Percentiles rank a stretch among this genome's conserved stretches.
phyloP scores from a whole-genome alignment of 78 protist genomes.

The Mastigamoeba balamuthi region DNA sequence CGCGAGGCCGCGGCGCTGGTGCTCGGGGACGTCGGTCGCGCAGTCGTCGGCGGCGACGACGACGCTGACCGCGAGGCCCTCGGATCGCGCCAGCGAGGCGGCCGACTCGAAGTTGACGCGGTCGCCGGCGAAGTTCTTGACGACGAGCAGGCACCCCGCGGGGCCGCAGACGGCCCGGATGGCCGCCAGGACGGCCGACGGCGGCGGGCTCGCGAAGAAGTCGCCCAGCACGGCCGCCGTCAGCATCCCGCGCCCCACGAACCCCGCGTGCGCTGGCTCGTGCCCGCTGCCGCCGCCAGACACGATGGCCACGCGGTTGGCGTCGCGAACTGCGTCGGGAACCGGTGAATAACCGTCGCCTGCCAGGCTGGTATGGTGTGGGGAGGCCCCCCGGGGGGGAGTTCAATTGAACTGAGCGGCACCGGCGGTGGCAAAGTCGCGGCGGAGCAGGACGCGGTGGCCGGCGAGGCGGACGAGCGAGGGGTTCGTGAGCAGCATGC shows the following conservation, averaged over 20 bases:
- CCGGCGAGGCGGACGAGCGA: neutral
- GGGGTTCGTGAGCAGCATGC: neutral
- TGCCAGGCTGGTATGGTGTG: neutral
- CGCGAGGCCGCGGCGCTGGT: slow-evolving; percentile 48
- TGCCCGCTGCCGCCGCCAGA: slow-evolving; percentile 69
- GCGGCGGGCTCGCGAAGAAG: slow-evolving; percentile 44
- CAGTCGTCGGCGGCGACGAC: slow-evolving; percentile 55
- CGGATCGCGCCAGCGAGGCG: slow-evolving; percentile 10
- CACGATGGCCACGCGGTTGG: slow-evolving; percentile 9
- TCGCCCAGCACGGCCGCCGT: slow-evolving; percentile 55
- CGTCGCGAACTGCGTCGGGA: neutral
- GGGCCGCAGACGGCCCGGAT: slow-evolving; percentile 21
- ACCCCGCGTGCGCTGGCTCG: slow-evolving; percentile 64
- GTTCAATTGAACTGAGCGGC: neutral
- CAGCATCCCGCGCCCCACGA: slow-evolving; percentile 51
- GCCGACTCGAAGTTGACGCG: slow-evolving; percentile 47
- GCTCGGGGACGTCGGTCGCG: neutral
- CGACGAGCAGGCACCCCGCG: slow-evolving; percentile 40
- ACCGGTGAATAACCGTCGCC: neutral
- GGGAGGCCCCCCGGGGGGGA: neutral
- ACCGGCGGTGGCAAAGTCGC: neutral
- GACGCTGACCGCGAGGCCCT: slow-evolving; percentile 17
- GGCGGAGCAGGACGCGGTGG: slow-evolving; percentile 7
- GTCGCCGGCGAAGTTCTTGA: slow-evolving; percentile 68
- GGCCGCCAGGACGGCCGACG: slow-evolving; percentile 24